Evolutionary conservation across 2,329 filamentous ascomycete species (phyloP).

Genomic region (Pseudogymnoascus sp.): DNA sequence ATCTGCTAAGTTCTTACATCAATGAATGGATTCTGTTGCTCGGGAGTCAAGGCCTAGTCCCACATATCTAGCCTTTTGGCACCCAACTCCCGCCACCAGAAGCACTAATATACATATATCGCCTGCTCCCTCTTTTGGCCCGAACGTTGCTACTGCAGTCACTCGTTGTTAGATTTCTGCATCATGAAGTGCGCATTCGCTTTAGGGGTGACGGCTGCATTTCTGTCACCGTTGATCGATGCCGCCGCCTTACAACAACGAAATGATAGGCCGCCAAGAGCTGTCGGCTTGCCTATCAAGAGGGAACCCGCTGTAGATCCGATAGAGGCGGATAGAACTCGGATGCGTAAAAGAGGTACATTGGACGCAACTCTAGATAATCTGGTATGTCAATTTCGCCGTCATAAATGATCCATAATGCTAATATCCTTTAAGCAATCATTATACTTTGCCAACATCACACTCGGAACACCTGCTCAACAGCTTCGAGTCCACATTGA

Average conservation of each 20-base stretch:
- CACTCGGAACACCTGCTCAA: conserved; percentile 54
- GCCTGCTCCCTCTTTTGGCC: neutral
- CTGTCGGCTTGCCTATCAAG: conserved; percentile 25
- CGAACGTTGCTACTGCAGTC: neutral
- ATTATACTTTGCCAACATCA: conserved; percentile 55
- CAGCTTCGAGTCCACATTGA: conserved; percentile 51
- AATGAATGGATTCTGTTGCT: neutral
- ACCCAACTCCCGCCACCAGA: neutral
- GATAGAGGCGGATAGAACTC: conserved; percentile 28
- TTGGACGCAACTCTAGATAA: conserved; percentile 45
- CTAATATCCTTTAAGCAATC: conserved; percentile 39
- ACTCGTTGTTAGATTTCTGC: neutral
- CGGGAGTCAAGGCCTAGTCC: neutral
- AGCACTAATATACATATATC: conserved; percentile 1
- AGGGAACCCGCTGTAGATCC: conserved; percentile 21
- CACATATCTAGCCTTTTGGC: neutral
- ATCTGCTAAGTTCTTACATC: neutral
- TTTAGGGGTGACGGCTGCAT: conserved; percentile 20
- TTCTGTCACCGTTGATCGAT: conserved; percentile 22
- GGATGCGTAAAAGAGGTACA: conserved; percentile 32
- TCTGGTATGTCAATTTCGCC: conserved; percentile 35
- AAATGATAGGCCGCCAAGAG: conserved; percentile 22
- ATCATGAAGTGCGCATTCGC: neutral
- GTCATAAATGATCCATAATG: neutral
- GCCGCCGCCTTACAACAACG: conserved; percentile 22